phyloP scores from a whole-genome alignment of 2,329 filamentous ascomycete genomes.

The Colletotrichum sp. region DNA sequence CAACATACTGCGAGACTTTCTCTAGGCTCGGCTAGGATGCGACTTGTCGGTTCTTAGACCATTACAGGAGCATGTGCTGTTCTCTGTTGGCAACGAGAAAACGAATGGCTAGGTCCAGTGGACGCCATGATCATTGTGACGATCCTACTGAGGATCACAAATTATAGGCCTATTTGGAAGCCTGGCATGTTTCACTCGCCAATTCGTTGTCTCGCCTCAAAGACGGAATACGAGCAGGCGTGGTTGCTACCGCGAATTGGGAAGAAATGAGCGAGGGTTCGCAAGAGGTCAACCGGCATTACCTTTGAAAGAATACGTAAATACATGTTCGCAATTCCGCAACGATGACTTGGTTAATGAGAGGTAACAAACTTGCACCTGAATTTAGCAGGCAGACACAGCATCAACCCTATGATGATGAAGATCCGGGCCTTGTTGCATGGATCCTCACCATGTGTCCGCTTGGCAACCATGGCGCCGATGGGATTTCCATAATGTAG shows the following conservation, averaged over 20 bases:
- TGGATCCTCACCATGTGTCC: background rate
- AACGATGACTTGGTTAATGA: background rate
- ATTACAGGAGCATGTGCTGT: background rate
- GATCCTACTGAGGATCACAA: background rate
- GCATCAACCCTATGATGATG: background rate
- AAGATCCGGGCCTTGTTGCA: background rate
- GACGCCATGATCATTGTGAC: background rate
- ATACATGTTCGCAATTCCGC: background rate
- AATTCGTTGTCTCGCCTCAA: background rate
- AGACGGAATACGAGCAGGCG: background rate
- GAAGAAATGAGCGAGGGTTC: background rate
- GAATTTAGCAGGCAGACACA: background rate
- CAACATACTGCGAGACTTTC: background rate
- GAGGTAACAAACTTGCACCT: background rate
- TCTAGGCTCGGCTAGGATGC: background rate
- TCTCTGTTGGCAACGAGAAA: background rate
- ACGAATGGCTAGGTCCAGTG: background rate
- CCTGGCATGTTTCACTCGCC: background rate
- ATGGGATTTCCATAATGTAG: background rate
- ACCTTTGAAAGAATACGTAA: background rate
- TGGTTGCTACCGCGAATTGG: background rate
- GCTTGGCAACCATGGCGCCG: background rate
- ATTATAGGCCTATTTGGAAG: background rate
- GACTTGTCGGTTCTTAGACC: background rate
- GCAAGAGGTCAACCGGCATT: background rate